Percentiles rank a stretch among this genome's conserved stretches.
Evolutionary conservation across 805 yeast genomes (phyloP).

Genomic region (Sugiyamaella lignohabitans): DNA sequence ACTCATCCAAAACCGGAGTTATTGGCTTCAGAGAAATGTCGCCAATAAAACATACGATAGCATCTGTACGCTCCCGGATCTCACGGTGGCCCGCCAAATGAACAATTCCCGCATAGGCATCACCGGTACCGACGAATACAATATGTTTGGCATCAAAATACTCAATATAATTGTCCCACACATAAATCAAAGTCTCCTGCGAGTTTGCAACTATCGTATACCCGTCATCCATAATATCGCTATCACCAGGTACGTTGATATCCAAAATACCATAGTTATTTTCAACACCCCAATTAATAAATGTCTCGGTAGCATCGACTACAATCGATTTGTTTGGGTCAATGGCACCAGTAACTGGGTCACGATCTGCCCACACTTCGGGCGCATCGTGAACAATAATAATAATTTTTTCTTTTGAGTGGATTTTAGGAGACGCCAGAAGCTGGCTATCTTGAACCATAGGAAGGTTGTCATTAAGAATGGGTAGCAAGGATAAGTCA

Average conservation of each 20-base stretch:
- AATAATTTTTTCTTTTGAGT: slow-evolving; percentile 51
- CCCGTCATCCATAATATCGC: slow-evolving; percentile 39
- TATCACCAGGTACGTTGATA: slow-evolving; percentile 60
- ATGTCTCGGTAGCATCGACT: slow-evolving; percentile 58
- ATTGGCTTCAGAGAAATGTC: slow-evolving; percentile 66
- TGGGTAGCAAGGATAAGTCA: slow-evolving; percentile 62
- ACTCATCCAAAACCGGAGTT: slow-evolving; percentile 83
- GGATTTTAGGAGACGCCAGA: slow-evolving; percentile 64
- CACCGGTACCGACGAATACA: slow-evolving; percentile 83
- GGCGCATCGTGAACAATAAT: slow-evolving; percentile 86
- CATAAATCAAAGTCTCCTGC: slow-evolving; percentile 67
- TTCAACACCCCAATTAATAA: slow-evolving; percentile 60
- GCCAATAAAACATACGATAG: slow-evolving; percentile 64
- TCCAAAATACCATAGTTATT: slow-evolving; percentile 75
- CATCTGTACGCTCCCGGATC: slow-evolving; percentile 56
- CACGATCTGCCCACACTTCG: slow-evolving; percentile 81
- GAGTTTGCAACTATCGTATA: slow-evolving; percentile 61
- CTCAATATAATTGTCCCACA: slow-evolving; percentile 88
- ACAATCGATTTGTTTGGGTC: slow-evolving; percentile 67
- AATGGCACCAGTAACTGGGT: slow-evolving; percentile 71
- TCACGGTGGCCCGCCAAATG: slow-evolving; percentile 82
- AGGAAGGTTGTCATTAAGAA: slow-evolving; percentile 34
- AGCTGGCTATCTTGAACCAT: slow-evolving; percentile 55
- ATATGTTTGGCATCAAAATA: slow-evolving; percentile 67
- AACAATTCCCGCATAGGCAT: slow-evolving; percentile 78